Evolutionary conservation across 2,329 filamentous ascomycete species (phyloP), one percentile per base, ranked within the genome.

Genomic region (Coniochaeta pulveracea): DNA sequence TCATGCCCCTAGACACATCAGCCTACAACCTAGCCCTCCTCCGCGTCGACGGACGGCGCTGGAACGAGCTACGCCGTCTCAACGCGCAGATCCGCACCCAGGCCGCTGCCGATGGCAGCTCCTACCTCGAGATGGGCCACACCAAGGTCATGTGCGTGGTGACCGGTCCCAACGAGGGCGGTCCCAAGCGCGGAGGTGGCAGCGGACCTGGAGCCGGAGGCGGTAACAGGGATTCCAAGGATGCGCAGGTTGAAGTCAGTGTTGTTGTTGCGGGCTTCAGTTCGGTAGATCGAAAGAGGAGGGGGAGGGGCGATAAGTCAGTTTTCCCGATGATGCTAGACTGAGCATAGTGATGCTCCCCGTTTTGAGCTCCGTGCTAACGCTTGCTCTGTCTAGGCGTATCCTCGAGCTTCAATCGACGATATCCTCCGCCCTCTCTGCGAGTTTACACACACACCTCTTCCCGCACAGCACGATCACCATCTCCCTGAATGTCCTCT

Each of bases 121-220:
- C 81, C 40, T 94, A 94, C 58, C 76, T 96, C 38, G 85, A 94
- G 54, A 93, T 93, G 80, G 91, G 91, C 47, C 93, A 96, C 60
- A 98, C 91, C 15, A 91, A 94, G 54, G 80, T 98, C 46, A 84
- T 96, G 60, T 95, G 89, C 59, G 85, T 88, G 16, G 79, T 98
- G 30, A 76, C 79, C 2, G 91, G 91, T 0, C 91, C 91, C 0
- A 76, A 73, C 23, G 91, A 98, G 58, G 69, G 56, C 7, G 50
- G 51, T 6, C 59, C 61, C 34, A 57, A 52, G 45, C 19, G 70
- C 32, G 58, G 62, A 8, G 58, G 64, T 10, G 55, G 54, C 1
- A 63, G 60, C 3, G 51, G 48, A 26, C n/a, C n/a, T n/a, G 47
- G 46, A 11, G 43, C 41, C 22, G 48, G 43, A 3, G 46, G 39